Conservation (phyloP, 306 rosid species). For the apple (Malus domestica) region DNA sequence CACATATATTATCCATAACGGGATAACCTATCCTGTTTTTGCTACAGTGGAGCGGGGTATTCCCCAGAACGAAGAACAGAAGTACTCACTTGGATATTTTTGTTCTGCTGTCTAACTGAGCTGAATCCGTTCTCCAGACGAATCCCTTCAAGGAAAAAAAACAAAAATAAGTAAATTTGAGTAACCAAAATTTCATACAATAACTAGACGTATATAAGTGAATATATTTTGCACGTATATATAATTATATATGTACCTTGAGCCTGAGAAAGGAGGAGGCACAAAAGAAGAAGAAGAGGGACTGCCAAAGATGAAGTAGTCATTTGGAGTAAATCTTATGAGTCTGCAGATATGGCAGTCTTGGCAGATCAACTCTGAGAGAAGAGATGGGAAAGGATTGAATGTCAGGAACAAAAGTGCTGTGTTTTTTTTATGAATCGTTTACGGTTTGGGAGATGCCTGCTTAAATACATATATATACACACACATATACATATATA, state of each 20-base stretch:
- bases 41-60: not conserved
- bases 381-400: not conserved
- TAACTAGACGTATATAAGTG: not conserved
- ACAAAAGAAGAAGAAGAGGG: constrained; percentile 53
- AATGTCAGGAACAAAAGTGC: constrained; percentile 4
- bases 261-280: constrained; percentile 37
- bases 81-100: constrained; percentile 38
- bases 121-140: constrained; percentile 46
- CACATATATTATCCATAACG: too few species aligned
- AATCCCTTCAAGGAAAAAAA: constrained; percentile 41
- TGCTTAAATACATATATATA: constrained; percentile 23
- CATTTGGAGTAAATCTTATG: constrained; percentile 34
- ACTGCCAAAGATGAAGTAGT: constrained; percentile 28
- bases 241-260: constrained; percentile 41
- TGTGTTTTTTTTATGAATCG: constrained; percentile 9
- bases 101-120: constrained; percentile 20
- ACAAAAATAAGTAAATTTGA: not conserved
- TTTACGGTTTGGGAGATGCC: constrained; percentile 16
- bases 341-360: constrained; percentile 1
- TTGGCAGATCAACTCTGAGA: not conserved
- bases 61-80: too few species aligned
- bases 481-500: not conserved
- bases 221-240: not conserved
- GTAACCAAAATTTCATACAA: not conserved
- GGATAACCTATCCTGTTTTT: not conserved